Conservation (phyloP, 768 basidiomycete species). For the Mycena latifolia region DNA sequence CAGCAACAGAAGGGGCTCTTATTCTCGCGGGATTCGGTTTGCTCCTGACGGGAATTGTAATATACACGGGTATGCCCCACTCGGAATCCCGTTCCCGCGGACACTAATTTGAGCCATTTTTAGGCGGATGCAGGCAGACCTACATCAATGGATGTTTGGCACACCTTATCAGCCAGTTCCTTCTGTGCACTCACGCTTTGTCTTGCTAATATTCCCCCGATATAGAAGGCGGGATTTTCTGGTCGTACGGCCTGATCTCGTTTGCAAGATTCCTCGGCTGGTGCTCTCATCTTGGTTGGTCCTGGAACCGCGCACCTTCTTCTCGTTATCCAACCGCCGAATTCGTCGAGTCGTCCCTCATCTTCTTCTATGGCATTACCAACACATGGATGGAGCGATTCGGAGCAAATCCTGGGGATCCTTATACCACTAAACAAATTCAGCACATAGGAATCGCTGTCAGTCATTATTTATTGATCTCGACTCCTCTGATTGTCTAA, state of each 20-base stretch:
- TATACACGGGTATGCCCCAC: conserved; percentile 73
- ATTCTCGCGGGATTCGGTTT: conserved; percentile 80
- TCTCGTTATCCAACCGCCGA: conserved; percentile 72
- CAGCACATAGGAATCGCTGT: conserved; percentile 96
- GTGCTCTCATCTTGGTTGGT: conserved; percentile 91
- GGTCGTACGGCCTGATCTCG: conserved; percentile 88
- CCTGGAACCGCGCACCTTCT: conserved; percentile 85
- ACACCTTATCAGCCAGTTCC: conserved; percentile 86
- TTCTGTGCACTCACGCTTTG: conserved; percentile 6
- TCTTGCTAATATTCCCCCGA: conserved; percentile 25
- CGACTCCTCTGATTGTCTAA: conserved; percentile 11
- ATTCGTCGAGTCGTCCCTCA: conserved; percentile 82
- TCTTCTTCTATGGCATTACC: conserved; percentile 90
- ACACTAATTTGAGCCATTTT: not conserved
- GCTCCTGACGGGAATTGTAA: conserved; percentile 76
- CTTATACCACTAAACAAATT: conserved; percentile 91
- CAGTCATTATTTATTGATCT: conserved; percentile 36
- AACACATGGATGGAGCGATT: conserved; percentile 99
- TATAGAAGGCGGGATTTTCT: conserved; percentile 91
- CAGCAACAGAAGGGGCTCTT: conserved; percentile 69
- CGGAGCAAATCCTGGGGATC: conserved; percentile 82
- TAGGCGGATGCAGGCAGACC: conserved; percentile 80
- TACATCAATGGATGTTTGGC: conserved; percentile 89
- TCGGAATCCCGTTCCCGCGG: not conserved
- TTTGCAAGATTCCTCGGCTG: conserved; percentile 97